Evolutionary conservation across 192 early-diverging fungal species (phyloP).

Genomic region (Rhizophagus prolifer): DNA sequence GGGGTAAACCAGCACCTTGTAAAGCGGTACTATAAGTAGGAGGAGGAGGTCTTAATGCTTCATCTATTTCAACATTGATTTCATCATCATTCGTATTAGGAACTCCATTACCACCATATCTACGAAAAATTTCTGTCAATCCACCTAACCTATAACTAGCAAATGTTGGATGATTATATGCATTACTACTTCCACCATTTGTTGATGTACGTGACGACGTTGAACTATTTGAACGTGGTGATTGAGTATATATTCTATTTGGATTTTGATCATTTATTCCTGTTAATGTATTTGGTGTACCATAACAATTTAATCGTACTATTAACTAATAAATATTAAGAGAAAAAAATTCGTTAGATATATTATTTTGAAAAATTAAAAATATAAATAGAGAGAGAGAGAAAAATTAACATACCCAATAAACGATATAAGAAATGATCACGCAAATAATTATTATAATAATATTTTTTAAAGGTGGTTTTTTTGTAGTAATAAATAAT

Average conservation of each 20-base stretch:
- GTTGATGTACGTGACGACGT: conserved; percentile 10
- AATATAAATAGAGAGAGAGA: no score
- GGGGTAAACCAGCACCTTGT: conserved; percentile 17
- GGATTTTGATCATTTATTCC: background rate
- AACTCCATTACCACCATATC: background rate
- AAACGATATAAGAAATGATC: background rate
- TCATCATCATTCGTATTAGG: background rate
- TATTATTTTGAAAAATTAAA: background rate
- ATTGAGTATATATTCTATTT: no score
- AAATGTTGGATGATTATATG: conserved; percentile 4
- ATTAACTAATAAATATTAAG: background rate
- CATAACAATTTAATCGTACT: conserved; percentile 21
- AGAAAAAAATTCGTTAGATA: background rate
- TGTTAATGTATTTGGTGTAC: no score
- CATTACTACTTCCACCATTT: background rate
- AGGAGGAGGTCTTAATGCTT: background rate
- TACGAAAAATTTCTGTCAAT: background rate
- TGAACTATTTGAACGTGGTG: background rate
- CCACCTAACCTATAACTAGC: conserved; percentile 7
- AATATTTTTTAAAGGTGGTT: background rate
- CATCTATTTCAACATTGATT: background rate
- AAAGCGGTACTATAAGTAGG: conserved; percentile 1
- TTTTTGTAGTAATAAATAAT: background rate
- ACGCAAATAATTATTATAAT: background rate
- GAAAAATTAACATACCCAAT: conserved; percentile 5